These are phyloP conservation scores for Saccharomyces hybrid DNA, from an alignment of 1,139 yeast genomes.

Conservation along the genomic window DNA sequence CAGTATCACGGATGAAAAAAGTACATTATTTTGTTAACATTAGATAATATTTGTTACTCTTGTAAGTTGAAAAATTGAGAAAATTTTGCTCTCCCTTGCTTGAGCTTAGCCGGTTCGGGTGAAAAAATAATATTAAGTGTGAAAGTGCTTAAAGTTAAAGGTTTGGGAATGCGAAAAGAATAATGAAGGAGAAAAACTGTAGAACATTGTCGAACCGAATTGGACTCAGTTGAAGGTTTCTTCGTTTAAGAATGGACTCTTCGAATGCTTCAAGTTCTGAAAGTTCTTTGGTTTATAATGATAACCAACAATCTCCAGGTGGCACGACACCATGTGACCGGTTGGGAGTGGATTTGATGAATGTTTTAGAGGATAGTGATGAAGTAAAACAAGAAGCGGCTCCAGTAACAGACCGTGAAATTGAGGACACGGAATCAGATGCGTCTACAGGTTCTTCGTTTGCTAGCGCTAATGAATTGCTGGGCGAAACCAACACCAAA, in stretches of 20 bases:
- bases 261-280: neutral
- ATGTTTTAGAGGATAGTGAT: neutral
- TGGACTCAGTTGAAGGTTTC: neutral
- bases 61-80: neutral
- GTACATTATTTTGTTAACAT: neutral
- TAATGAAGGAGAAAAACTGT: neutral
- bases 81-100: neutral
- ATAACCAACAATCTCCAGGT: neutral
- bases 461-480: conserved; percentile 3
- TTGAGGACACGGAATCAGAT: neutral
- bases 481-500: conserved; percentile 1
- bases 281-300: neutral
- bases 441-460: neutral
- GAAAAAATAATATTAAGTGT: neutral
- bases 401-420: neutral
- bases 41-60: neutral
- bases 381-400: neutral
- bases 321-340: neutral
- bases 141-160: neutral
- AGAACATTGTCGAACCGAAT: neutral
- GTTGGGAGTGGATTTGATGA: neutral
- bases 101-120: neutral
- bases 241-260: neutral
- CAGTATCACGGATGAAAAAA: neutral
- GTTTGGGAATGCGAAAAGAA: neutral